Percentiles rank a stretch among this genome's conserved stretches.
These are phyloP conservation scores for Colletotrichum tabaci DNA, from an alignment of 2,329 filamentous ascomycete genomes.

Conservation along the genomic window DNA sequence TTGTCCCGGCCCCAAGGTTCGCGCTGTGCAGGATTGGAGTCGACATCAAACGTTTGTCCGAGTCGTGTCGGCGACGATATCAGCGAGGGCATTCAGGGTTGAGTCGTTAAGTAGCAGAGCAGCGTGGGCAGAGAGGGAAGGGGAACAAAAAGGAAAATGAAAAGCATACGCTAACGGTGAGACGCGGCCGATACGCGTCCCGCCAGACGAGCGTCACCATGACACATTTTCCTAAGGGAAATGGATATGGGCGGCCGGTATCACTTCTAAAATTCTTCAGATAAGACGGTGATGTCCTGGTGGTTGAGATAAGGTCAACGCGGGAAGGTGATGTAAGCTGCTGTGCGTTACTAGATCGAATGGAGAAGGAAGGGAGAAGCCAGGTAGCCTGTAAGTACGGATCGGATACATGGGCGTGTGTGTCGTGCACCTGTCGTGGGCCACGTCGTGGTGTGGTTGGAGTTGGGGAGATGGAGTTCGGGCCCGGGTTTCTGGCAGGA, in stretches of 20 bases:
- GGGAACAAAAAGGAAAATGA: not conserved
- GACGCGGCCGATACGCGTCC: conserved; percentile 37
- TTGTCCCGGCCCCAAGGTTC: conserved; percentile 23
- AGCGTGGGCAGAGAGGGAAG: not conserved
- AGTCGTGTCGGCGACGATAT: conserved; percentile 22
- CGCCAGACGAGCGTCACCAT: conserved; percentile 1
- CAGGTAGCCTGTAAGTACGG: no score
- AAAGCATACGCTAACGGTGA: conserved; percentile 19
- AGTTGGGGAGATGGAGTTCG: not conserved
- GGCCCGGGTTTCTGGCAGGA: not conserved
- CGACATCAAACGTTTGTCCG: conserved; percentile 22
- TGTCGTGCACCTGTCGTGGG: not conserved
- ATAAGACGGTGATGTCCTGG: conserved; percentile 5
- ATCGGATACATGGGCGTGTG: not conserved
- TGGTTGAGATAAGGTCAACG: conserved; percentile 14
- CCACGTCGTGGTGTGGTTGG: conserved; percentile 11
- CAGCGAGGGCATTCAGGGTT: not conserved
- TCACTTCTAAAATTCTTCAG: not conserved
- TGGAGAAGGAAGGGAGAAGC: not conserved
- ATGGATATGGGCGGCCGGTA: not conserved
- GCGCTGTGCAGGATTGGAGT: conserved; percentile 12
- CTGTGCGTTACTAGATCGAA: not conserved
- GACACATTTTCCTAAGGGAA: not conserved
- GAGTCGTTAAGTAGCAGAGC: not conserved
- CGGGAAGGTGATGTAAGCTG: conserved; percentile 12